Percentiles rank a stretch among this genome's conserved stretches.
Evolutionary conservation across 2,329 filamentous ascomycete species (phyloP).

Genomic region (Elsinoe fawcettii): DNA sequence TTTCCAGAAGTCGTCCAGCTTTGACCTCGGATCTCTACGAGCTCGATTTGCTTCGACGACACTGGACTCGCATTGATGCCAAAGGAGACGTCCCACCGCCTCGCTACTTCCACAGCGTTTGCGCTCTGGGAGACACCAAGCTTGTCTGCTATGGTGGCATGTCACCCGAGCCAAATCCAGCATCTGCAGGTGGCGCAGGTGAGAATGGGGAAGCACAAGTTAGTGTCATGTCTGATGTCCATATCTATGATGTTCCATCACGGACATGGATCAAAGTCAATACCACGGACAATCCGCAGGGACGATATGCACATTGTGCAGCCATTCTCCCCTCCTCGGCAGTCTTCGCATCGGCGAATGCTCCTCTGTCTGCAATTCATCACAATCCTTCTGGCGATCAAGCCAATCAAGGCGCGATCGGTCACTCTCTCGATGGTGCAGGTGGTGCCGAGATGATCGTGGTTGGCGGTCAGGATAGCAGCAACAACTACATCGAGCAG

Average conservation of each 20-base stretch:
- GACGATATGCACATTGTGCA: conserved; percentile 92
- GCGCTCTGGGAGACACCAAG: conserved; percentile 86
- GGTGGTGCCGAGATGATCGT: conserved; percentile 97
- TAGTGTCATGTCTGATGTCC: conserved; percentile 94
- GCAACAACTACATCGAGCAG: conserved; percentile 98
- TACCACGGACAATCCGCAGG: conserved; percentile 73
- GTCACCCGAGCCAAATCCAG: conserved; percentile 56
- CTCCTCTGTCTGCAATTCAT: conserved; percentile 77
- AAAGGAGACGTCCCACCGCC: conserved; percentile 80
- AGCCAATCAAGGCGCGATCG: conserved; percentile 79
- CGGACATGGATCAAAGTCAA: conserved; percentile 74
- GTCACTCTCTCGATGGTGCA: conserved; percentile 79
- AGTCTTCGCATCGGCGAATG: conserved; percentile 74
- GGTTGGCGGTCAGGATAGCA: conserved; percentile 89
- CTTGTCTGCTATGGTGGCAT: conserved; percentile 97
- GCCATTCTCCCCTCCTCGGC: conserved; percentile 84
- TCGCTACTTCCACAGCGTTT: conserved; percentile 95
- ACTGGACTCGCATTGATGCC: conserved; percentile 87
- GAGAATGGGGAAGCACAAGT: conserved; percentile 40
- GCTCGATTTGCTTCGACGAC: conserved; percentile 77
- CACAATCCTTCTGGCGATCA: conserved; percentile 79
- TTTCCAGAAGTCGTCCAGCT: conserved; percentile 75
- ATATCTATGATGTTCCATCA: conserved; percentile 82
- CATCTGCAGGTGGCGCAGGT: conserved; percentile 53
- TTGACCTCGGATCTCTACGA: conserved; percentile 90